Base-by-base conservation (phyloP, 208 protist species). In the Leishmania tarentolae region DNA sequence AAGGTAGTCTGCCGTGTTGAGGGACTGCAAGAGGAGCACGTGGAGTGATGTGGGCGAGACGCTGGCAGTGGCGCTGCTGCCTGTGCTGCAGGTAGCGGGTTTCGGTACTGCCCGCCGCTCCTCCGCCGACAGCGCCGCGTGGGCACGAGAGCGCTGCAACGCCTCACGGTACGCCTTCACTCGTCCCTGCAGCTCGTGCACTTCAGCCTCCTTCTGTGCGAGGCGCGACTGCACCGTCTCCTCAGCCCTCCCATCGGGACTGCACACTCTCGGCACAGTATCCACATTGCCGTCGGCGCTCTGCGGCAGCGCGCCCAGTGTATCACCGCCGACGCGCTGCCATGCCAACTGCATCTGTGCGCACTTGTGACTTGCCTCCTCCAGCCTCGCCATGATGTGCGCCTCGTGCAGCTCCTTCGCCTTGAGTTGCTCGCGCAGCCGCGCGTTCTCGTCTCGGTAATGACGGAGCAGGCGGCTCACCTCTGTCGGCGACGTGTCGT, bases 371-470 rank as follows among this genome's bases (percentile, higher is more conserved):
- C 75, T 76, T 6, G 72, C 17, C 72, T 91, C 87, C 71, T 91
- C 86, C 31, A 96, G 50, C 47, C 83, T 82, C 57, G 86, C 65
- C 50, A 80, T 80, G 50, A 95, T 88, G 75, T 90, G 86, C 35
- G 81, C 52, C 82, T 91, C 86, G 31, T 88, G 86, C 24, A 93
- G 76, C 15, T 74, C 81, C 21, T 88, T 78, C 31, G 90, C 89
- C 44, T 86, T 83, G 40, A 96, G 59, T 76, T 93, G 92, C 66
- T 86, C 84, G 0, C 90, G 92, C 68, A 96, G 86, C 19, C 82
- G 84, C 74, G 86, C 86, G 68, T 93, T 94, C 78, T 96, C 92
- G 9, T 87, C 73, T 0, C 88, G 82, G 72, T 92, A 91, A 2
- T 81, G 87, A 56, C 82, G 71, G 0, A 92, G 81, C 52, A 94